phyloP scores from a whole-genome alignment of 768 basidiomycete genomes.

The Suillus fuscotomentosus region DNA sequence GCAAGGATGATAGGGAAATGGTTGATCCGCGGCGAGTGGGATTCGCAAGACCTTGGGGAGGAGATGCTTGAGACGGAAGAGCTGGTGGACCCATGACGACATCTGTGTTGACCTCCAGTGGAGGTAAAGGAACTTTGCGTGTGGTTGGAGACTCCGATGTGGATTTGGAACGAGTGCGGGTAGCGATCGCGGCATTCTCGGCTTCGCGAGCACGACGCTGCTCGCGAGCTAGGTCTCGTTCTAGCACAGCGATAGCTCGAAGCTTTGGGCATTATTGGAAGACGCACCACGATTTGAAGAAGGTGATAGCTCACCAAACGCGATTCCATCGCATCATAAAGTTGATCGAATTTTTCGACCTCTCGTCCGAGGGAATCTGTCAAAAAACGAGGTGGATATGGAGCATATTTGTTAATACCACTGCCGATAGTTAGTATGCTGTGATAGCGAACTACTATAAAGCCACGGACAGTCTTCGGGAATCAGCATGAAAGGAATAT shows the following conservation, averaged over 20 bases:
- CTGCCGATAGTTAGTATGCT: constrained; percentile 32
- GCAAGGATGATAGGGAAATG: constrained; percentile 78
- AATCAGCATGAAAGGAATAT: constrained; percentile 66
- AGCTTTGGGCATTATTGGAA: constrained; percentile 41
- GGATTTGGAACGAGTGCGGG: constrained; percentile 21
- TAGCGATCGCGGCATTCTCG: constrained; percentile 41
- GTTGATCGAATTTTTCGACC: constrained; percentile 75
- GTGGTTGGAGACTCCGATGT: constrained; percentile 24
- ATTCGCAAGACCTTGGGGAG: constrained; percentile 27
- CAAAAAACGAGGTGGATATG: constrained; percentile 63
- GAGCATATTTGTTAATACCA: constrained; percentile 54
- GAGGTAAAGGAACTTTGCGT: constrained; percentile 22
- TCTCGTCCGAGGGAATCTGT: constrained; percentile 67
- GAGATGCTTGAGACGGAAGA: constrained; percentile 34
- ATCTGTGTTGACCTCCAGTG: constrained; percentile 18
- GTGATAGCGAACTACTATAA: neutral
- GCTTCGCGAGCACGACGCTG: constrained; percentile 50
- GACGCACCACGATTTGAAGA: neutral
- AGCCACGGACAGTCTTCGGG: constrained; percentile 52
- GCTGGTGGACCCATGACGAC: constrained; percentile 23
- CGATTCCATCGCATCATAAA: constrained; percentile 76
- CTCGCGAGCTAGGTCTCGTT: constrained; percentile 66
- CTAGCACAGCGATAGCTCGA: constrained; percentile 68
- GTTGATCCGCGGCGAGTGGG: constrained; percentile 65
- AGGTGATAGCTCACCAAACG: constrained; percentile 50